A percentile compares a stretch with the other conserved stretches of the same genome.
phyloP scores from a whole-genome alignment of 2,329 filamentous ascomycete genomes.

The Exophiala xenobiotica region DNA sequence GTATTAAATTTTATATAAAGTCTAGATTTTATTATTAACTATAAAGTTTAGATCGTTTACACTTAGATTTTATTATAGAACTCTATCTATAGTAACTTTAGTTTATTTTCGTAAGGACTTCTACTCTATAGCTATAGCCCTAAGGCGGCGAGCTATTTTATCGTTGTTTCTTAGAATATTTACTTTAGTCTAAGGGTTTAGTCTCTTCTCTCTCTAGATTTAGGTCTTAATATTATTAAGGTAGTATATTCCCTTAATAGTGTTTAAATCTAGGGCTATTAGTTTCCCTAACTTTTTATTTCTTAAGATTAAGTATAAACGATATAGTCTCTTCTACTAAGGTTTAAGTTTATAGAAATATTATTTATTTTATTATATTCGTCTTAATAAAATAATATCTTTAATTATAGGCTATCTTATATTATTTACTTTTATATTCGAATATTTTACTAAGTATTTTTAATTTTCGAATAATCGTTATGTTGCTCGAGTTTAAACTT shows the following conservation, averaged over 20 bases:
- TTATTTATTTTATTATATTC: neutral
- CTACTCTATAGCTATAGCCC: neutral
- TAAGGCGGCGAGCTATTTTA: neutral
- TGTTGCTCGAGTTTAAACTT: neutral
- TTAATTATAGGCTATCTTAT: neutral
- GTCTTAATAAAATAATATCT: neutral
- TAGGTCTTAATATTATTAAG: neutral
- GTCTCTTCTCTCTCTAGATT: neutral
- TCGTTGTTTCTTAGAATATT: neutral
- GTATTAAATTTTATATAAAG: neutral
- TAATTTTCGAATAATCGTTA: neutral
- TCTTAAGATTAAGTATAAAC: neutral
- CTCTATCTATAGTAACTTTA: neutral
- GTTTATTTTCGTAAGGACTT: neutral
- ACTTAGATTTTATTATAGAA: neutral
- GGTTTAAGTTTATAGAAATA: neutral
- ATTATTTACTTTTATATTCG: neutral
- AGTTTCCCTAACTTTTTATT: neutral
- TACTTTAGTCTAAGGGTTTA: neutral
- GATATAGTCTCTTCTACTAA: neutral
- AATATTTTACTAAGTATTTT: neutral
- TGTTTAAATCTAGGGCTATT: neutral
- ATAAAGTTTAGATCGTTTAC: neutral
- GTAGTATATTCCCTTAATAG: neutral
- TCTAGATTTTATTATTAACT: neutral